Evolutionary conservation across 2,329 filamentous ascomycete species (phyloP).

Genomic region (Magnaporthiopsis poae): DNA sequence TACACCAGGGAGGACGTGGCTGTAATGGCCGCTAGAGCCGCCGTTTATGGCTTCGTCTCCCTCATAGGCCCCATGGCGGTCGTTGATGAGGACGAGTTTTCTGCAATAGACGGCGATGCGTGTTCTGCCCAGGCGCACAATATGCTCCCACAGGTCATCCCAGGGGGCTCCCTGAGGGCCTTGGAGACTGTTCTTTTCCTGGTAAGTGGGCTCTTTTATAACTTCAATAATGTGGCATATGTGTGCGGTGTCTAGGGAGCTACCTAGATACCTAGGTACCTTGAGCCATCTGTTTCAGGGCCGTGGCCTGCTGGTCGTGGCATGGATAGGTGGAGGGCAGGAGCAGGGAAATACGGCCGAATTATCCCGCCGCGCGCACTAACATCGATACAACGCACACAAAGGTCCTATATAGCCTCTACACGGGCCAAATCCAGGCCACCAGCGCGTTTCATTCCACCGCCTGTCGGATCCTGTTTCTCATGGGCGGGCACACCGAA

Average conservation of each 20-base stretch:
- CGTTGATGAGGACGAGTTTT: constrained; percentile 7
- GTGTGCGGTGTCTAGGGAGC: too few relatives aligned
- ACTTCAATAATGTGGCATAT: neutral
- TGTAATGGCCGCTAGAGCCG: neutral
- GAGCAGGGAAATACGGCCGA: too few relatives aligned
- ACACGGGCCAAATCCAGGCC: constrained; percentile 24
- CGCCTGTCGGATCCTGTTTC: constrained; percentile 37
- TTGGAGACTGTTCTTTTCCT: constrained; percentile 38
- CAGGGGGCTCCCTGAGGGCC: constrained; percentile 32
- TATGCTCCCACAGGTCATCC: constrained; percentile 31
- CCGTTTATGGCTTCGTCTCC: constrained; percentile 29
- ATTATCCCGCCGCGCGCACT: neutral
- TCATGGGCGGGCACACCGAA: constrained; percentile 29
- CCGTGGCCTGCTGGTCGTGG: neutral
- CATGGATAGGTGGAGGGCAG: neutral
- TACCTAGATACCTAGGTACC: too few relatives aligned
- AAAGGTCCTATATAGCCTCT: constrained; percentile 31
- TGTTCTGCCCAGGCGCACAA: constrained; percentile 31
- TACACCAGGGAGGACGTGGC: neutral
- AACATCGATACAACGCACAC: constrained; percentile 11
- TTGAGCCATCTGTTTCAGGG: neutral
- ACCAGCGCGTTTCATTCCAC: constrained; percentile 27
- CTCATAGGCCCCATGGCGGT: constrained; percentile 22
- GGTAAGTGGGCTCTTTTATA: constrained; percentile 24
- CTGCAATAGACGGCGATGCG: constrained; percentile 28